These are phyloP conservation scores for Xylaria castorea DNA, from an alignment of 495 filamentous ascomycete species.

Conservation along the genomic window DNA sequence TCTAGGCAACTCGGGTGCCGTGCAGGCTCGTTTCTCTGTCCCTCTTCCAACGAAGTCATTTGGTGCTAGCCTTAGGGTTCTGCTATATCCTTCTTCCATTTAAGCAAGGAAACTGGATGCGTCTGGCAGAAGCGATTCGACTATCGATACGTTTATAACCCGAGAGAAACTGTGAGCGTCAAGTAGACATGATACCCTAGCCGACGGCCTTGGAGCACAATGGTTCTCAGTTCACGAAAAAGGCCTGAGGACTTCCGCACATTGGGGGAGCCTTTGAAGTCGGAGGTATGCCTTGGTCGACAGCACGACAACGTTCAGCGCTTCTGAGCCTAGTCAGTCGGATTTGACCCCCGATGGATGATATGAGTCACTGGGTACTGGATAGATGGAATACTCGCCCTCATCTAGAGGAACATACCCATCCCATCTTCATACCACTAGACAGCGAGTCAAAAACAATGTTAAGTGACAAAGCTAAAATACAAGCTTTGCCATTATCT, in stretches of 20 bases:
- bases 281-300: not conserved
- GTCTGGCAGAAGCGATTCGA: not conserved
- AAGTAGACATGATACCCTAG: not conserved
- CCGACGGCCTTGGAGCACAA: not conserved
- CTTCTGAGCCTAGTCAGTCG: not conserved
- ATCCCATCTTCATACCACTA: not conserved
- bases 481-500: not conserved
- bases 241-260: not conserved
- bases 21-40: constrained; percentile 87
- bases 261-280: not conserved
- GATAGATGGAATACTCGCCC: not conserved
- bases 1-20: constrained; percentile 88
- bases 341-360: not conserved
- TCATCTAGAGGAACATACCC: not conserved
- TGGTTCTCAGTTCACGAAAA: not conserved
- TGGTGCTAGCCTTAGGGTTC: constrained; percentile 90
- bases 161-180: not conserved
- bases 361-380: not conserved
- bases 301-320: not conserved
- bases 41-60: constrained; percentile 93
- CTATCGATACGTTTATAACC: not conserved
- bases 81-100: constrained; percentile 89
- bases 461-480: not conserved
- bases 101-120: constrained; percentile 33
- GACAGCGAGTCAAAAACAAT: not conserved